Evolutionary conservation across 129 eudicot genomes (phyloP), one percentile per base, ranked within the genome.

Genomic region (Tagetes erecta): DNA sequence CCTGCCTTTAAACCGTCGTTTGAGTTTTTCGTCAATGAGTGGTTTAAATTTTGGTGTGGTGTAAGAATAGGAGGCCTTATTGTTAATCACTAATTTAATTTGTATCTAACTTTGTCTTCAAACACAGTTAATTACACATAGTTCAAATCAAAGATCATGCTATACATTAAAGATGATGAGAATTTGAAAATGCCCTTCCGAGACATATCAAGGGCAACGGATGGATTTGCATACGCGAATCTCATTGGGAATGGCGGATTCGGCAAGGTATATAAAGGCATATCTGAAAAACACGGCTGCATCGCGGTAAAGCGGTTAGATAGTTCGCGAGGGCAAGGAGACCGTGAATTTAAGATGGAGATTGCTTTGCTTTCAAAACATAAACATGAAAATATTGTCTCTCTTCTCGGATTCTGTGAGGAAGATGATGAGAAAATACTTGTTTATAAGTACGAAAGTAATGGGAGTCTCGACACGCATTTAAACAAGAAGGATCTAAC

Each of bases 401-500:
- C 59, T 53, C 34, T 53, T 53, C 31, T 14, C 1, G 59, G 59
- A 14, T 53, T 53, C 3, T 53, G 59, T 14, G 59, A 53, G 2
- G 59, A 53, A 5, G 34, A 68, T 13, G 73, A 33, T 1, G 74
- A 81, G 33, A 81, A 44, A 68, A 75, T 81, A 6, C 81, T 81
- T 69, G 81, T 81, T 51, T 81, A 81, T 42, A 80, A 76, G 73
- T 59, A 81, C 9, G 74, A 75, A 64, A 37, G 62, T 0, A 45
- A 71, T 8, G 78, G 71, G 44, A 69, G 79, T 35, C 85, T 81
- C 0, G 56, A 70, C 67, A 65, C 56, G 47, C 3, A 38, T 42
- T 52, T 35, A 11, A 30, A 76, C 14, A 13, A 27, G 2, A 33
- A 70, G 45, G 37, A 73, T 65, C 79, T 81, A 3, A 40, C 68